These are phyloP conservation scores for Entelexis sorbosivorans DNA, from an alignment of 1,139 yeast species.

Conservation along the genomic window DNA sequence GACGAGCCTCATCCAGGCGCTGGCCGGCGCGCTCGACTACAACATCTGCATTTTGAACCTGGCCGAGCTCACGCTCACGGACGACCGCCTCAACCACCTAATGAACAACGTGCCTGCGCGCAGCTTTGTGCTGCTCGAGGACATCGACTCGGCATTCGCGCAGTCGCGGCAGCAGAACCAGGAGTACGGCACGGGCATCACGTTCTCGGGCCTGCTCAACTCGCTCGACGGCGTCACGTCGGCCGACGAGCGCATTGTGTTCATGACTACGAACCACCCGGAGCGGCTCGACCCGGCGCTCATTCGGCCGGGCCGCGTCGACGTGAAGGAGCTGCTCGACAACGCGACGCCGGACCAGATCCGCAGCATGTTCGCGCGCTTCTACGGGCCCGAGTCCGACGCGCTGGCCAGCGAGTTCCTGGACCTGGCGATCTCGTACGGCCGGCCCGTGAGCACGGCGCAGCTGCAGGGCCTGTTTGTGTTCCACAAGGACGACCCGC, in stretches of 20 bases:
- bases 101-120: constrained; percentile 95
- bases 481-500: constrained; percentile 76
- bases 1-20: constrained; percentile 87
- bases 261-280: constrained; percentile 97
- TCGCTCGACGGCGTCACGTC: constrained; percentile 98
- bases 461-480: constrained; percentile 93
- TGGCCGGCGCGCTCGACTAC: constrained; percentile 93
- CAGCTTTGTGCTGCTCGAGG: constrained; percentile 74
- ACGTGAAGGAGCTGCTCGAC: constrained; percentile 66
- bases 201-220: constrained; percentile 85
- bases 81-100: constrained; percentile 82
- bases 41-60: constrained; percentile 86
- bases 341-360: constrained; percentile 80
- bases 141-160: constrained; percentile 90
- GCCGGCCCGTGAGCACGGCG: constrained; percentile 72
- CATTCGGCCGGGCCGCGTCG: constrained; percentile 89
- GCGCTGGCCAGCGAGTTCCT: constrained; percentile 57
- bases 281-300: constrained; percentile 70
- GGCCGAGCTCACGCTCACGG: constrained; percentile 84
- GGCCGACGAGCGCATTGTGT: constrained; percentile 90
- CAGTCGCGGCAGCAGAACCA: constrained; percentile 56
- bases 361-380: constrained; percentile 70
- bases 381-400: constrained; percentile 46
- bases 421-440: constrained; percentile 39
- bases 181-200: constrained; percentile 77